Evolutionary conservation across 345 rosid species (phyloP).

Genomic region (Brassica carinata): DNA sequence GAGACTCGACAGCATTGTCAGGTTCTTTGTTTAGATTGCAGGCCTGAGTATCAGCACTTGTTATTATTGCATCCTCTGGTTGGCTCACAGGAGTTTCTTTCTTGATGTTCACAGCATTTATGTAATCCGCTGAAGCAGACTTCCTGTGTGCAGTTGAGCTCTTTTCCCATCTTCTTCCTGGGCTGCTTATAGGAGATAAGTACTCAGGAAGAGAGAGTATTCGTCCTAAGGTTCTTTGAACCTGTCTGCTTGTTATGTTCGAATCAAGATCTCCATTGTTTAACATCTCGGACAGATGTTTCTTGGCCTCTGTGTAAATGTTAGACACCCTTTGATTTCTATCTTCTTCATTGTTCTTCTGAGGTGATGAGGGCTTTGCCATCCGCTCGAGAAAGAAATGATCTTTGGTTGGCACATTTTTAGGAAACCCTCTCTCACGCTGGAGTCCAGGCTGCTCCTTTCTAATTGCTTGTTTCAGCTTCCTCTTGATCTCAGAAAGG

Average conservation of each 20-base stretch:
- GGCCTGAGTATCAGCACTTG: slow-evolving; percentile 39
- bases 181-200: slow-evolving; percentile 69
- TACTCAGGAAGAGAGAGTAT: slow-evolving; percentile 85
- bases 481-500: slow-evolving; percentile 79
- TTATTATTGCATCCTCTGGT: slow-evolving; percentile 33
- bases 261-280: slow-evolving; percentile 52
- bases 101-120: slow-evolving; percentile 43
- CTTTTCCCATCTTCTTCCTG: slow-evolving; percentile 58
- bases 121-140: slow-evolving; percentile 46
- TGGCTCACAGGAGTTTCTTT: slow-evolving; percentile 48
- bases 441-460: slow-evolving; percentile 58
- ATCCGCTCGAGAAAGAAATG: slow-evolving; percentile 87
- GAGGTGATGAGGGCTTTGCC: slow-evolving; percentile 51
- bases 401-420: slow-evolving; percentile 70
- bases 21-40: slow-evolving; percentile 40
- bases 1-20: slow-evolving; percentile 30
- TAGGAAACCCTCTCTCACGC: slow-evolving; percentile 46
- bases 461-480: slow-evolving; percentile 77
- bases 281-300: slow-evolving; percentile 87
- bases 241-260: slow-evolving; percentile 48
- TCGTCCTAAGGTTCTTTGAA: slow-evolving; percentile 69
- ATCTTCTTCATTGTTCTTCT: slow-evolving; percentile 41
- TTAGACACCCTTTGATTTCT: slow-evolving; percentile 57
- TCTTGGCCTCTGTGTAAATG: slow-evolving; percentile 90
- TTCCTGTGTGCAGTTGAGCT: slow-evolving; percentile 56